Percentiles rank a stretch among this genome's conserved stretches.
Conservation (phyloP, 2,329 filamentous ascomycete genomes). For the Paecilomyces dactylethromorphus region DNA sequence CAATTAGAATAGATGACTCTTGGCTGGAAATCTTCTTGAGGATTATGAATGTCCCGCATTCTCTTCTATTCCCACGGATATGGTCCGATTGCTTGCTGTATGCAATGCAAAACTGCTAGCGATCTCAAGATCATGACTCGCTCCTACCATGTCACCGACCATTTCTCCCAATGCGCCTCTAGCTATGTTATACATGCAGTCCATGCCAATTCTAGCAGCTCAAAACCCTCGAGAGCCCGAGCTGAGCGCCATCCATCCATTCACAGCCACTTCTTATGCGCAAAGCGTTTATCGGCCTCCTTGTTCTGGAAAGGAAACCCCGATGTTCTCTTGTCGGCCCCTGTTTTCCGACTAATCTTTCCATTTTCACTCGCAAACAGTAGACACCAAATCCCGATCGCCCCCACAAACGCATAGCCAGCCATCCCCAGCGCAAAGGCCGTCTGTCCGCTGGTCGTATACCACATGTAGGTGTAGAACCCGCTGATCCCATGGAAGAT, state of each 20-base stretch:
- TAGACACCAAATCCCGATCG: conserved; percentile 59
- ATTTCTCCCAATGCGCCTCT: not conserved
- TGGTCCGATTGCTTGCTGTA: too few relatives aligned
- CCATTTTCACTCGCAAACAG: conserved; percentile 53
- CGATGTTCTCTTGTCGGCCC: conserved; percentile 59
- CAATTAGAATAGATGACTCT: too few relatives aligned
- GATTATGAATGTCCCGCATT: too few relatives aligned
- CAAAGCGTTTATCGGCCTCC: conserved; percentile 48
- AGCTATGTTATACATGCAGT: not conserved
- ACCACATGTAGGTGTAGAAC: conserved; percentile 64
- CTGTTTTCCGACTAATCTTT: conserved; percentile 55
- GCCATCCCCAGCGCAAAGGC: conserved; percentile 56
- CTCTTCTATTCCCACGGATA: too few relatives aligned
- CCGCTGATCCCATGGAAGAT: conserved; percentile 58
- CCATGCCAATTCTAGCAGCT: not conserved
- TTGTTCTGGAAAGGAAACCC: conserved; percentile 60
- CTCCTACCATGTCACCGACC: not conserved
- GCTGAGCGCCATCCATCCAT: too few relatives aligned
- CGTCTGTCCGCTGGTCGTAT: conserved; percentile 49
- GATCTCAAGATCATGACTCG: not conserved
- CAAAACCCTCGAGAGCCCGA: too few relatives aligned
- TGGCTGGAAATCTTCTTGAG: too few relatives aligned
- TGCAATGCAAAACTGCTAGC: too few relatives aligned
- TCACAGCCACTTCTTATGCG: conserved; percentile 23
- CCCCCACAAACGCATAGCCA: conserved; percentile 52